Conservation (phyloP, 139 green algal species). For the Gonium pectorale region DNA sequence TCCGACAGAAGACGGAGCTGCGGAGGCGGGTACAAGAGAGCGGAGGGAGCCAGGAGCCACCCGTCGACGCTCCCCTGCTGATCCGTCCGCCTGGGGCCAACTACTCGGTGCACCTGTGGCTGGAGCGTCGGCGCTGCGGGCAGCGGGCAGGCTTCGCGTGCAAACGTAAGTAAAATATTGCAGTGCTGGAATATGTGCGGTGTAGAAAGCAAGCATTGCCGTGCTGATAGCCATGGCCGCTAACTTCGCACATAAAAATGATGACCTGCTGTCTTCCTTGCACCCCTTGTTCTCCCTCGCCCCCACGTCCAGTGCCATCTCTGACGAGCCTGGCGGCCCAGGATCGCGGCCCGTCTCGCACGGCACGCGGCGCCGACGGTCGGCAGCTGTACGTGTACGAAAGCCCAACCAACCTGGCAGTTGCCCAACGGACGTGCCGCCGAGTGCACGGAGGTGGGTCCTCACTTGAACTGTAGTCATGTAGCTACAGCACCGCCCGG, state of each 20-base stretch:
- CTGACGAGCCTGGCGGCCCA: too few species aligned
- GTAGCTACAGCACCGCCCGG: too few species aligned
- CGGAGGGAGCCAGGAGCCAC: too few species aligned
- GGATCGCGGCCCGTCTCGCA: neutral
- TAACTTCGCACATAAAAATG: too few species aligned
- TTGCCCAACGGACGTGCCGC: slow-evolving; percentile 1
- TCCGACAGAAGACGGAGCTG: too few species aligned
- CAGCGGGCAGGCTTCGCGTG: neutral
- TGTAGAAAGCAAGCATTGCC: too few species aligned
- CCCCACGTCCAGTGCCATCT: neutral
- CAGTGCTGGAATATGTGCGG: too few species aligned
- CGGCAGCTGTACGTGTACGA: slow-evolving; percentile 9
- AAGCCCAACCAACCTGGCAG: neutral
- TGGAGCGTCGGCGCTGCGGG: slow-evolving; percentile 7
- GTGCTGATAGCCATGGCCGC: too few species aligned
- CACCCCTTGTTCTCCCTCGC: too few species aligned
- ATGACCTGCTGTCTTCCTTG: neutral
- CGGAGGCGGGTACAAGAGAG: too few species aligned
- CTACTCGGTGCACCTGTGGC: neutral
- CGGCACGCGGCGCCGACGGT: neutral
- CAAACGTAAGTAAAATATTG: slow-evolving; percentile 9
- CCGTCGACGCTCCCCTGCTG: too few species aligned
- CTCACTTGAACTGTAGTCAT: too few species aligned
- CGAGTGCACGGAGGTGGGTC: neutral
- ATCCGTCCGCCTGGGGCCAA: neutral